Base-by-base conservation (phyloP, 2,329 filamentous ascomycete species). In the Ophiostoma pallidulum region DNA sequence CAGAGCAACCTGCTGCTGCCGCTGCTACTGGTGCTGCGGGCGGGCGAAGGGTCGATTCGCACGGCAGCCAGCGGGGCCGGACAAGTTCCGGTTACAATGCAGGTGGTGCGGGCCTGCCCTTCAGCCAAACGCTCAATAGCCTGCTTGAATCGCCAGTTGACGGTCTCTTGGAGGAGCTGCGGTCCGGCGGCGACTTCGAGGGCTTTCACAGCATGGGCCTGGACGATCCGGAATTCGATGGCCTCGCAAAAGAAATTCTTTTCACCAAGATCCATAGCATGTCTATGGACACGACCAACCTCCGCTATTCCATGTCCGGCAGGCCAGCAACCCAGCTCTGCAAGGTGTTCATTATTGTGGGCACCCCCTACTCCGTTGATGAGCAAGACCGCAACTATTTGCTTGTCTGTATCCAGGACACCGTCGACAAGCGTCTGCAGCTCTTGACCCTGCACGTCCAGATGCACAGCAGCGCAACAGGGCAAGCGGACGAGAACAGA, bases 121-220 rank as follows among this genome's bases (percentile, higher is more conserved):
- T 68, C 47, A 68, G 62, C 46, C 70, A 74, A 36, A 66, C 66
- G 49, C 66, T 79, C 3, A 78, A 77, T 47, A 84, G 79, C 57
- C 74, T 84, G 49, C 65, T 84, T 18, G 83, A 86, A 56, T 75
- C 78, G 2, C 83, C 82, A 1, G 72, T 86, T 40, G 84, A 88
- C 57, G 74, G 75, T 36, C 68, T 86, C 1, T 66, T 90, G 2
- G 83, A 90, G 53, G 80, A 84, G 51, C 64, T 85, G 14, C 75
- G 78, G 37, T 72, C 73, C 18, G 73, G 77, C 14, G 74, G 73
- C 10, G 73, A 82, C 48, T 77, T 80, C 51, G 81, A 86, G 54
- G 81, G 80, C 0, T 80, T 87, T 47, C 75, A 82, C 56, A 84
- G 73, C 51, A 85, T 86, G 77, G 83, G 78, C 1, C 68, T 87